Evolutionary conservation across 768 basidiomycete species (phyloP).

Genomic region (Lepiota brunneoincarnata): DNA sequence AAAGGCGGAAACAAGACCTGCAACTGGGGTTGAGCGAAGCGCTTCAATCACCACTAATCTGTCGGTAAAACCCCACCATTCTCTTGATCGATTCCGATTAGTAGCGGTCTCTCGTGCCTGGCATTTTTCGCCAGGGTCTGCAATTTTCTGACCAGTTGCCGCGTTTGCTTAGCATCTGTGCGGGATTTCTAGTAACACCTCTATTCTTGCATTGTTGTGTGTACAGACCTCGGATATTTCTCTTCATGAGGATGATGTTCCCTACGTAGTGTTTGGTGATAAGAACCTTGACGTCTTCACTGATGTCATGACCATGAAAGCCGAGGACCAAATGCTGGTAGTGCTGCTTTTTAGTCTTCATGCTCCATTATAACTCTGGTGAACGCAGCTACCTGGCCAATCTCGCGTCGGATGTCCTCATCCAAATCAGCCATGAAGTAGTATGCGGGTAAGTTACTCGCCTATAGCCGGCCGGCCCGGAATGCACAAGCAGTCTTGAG

Average conservation of each 20-base stretch:
- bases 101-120: slow-evolving; percentile 52
- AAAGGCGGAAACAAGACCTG: slow-evolving; percentile 71
- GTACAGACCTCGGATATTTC: slow-evolving; percentile 54
- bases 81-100: slow-evolving; percentile 75
- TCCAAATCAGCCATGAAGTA: slow-evolving; percentile 21
- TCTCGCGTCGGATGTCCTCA: slow-evolving; percentile 36
- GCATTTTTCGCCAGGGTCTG: slow-evolving; percentile 55
- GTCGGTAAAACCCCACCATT: slow-evolving; percentile 40
- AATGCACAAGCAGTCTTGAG: background rate
- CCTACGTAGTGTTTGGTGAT: slow-evolving; percentile 65
- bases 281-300: slow-evolving; percentile 49
- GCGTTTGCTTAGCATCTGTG: slow-evolving; percentile 50
- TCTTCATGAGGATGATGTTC: slow-evolving; percentile 66
- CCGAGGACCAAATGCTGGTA: slow-evolving; percentile 69
- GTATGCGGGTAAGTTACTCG: background rate
- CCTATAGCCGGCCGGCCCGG: background rate
- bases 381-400: slow-evolving; percentile 20
- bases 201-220: background rate
- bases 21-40: too few relatives aligned
- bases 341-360: background rate
- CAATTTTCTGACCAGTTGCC: slow-evolving; percentile 42
- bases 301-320: slow-evolving; percentile 57
- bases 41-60: background rate
- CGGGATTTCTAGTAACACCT: background rate
- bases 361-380: background rate